Base-by-base conservation (phyloP, 2,329 filamentous ascomycete species). In the Pseudogymnoascus destructans region DNA sequence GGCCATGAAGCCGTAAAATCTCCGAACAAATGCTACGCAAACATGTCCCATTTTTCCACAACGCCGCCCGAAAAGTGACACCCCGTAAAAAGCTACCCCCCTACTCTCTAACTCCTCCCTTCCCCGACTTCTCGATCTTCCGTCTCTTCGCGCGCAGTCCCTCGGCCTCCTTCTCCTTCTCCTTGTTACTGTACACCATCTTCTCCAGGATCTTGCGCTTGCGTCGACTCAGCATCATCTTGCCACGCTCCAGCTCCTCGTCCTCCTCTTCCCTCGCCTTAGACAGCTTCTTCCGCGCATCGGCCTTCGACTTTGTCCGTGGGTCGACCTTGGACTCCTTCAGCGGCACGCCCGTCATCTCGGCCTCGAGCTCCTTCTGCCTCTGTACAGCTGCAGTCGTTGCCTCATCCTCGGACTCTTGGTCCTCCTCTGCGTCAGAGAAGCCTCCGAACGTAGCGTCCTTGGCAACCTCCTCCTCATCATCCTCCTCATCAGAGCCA, bases 221-320 rank as follows among this genome's bases (percentile, higher is more conserved):
- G 81, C 95, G 93, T 73, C 95, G 88, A 72, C 87, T 88, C 77
- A 97, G 85, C 93, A 98, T 98, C 76, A 95, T 93, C 82, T 95
- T 96, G 71, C 89, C 86, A 62, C 92, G 80, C 72, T 95, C 90
- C 60, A 95, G 73, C 67, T 97, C 91, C 72, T 97, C 93, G 3
- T 86, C 84, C 69, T 93, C 87, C 67, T 84, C 79, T 61, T 82
- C 80, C 33, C 82, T 80, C 73, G 87, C 85, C 75, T 85, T 86
- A 64, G 80, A 78, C 27, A 85, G 75, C 66, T 81, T 81, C 69
- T 87, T 86, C 64, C 77, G 80, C 13, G 82, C 84, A 65, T 88
- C 86, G 64, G 85, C 81, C 73, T 86, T 86, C 32, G 78, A 76
- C 72, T 82, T 81, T 60, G 75, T 76, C 71, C 79, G 83, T 67